Evolutionary conservation across 1,139 yeast species (phyloP), one percentile per base, ranked within the genome.

Genomic region (Blastobotrys indianensis): DNA sequence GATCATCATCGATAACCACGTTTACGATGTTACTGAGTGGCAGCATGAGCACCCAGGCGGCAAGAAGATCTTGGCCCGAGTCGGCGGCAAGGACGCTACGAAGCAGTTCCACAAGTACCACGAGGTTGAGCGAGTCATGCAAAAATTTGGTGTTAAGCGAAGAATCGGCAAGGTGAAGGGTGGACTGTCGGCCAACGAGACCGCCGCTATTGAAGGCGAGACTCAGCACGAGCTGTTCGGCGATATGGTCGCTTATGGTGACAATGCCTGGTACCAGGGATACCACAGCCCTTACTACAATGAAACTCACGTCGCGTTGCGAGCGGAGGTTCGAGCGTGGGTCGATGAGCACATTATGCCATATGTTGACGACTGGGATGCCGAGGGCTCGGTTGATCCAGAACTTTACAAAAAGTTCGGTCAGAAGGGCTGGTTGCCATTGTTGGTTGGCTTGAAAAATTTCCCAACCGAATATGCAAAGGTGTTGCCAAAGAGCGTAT

Each of bases 1-100:
- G 96, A 75, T 90, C 65, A 80, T 85, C 55, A 82, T 86, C 67
- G 82, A 88, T 56, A 94, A 87, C 39, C 79, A 80, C 59, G 97
- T 90, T 35, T 92, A 85, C 69, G 94, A 90, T 66, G 80, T 87
- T 51, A 73, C 95, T 45, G 73, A 75, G 54, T 92, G 87, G 70
- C 73, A 88, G 58, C 92, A 87, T 54, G 95, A 85, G 66, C 98
- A 92, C 68, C 95, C 95, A 2, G 97, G 97, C 52, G 97, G 97
- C 4, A 79, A 77, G 58, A 75, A 76, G 45, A 80, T 92, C 37
- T 78, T 92, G 41, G 65, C 80, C 40, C 76, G 77, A 50, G 85
- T 82, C 58, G 97, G 95, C 7, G 97, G 97, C 17, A 81, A 80
- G 60, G 97, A 92, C 64, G 97, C 95, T 5, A 80, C 95, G 11